phyloP scores from a whole-genome alignment of 257 asterid species.

The Coffea eugenioides region DNA sequence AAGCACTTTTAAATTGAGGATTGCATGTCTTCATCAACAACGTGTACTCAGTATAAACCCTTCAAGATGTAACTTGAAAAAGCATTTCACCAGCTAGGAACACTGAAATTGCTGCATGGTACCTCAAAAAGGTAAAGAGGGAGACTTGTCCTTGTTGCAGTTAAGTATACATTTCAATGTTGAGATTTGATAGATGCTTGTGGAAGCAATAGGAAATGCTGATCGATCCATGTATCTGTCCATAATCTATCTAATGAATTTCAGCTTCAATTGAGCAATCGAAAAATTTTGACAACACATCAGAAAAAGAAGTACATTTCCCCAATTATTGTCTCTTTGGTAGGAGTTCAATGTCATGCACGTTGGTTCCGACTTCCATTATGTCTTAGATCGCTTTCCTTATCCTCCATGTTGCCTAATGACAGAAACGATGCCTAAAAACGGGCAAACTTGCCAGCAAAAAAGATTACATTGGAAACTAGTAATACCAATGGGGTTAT shows the following conservation, averaged over 20 bases:
- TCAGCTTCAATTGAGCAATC: conserved; percentile 14
- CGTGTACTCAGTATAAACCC: neutral
- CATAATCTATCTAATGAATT: neutral
- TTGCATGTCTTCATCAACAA: conserved; percentile 5
- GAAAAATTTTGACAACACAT: neutral
- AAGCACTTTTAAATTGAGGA: neutral
- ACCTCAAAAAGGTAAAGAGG: neutral
- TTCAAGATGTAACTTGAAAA: neutral
- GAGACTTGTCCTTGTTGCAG: conserved; percentile 21
- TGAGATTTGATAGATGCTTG: conserved; percentile 8
- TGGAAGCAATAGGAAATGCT: neutral
- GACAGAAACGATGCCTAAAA: neutral
- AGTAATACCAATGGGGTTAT: neutral
- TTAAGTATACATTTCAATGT: neutral
- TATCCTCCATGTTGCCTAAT: neutral
- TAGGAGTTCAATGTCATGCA: conserved; percentile 8
- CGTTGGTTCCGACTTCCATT: neutral
- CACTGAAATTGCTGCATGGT: neutral
- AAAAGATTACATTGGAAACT: neutral
- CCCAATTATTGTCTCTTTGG: conserved; percentile 11
- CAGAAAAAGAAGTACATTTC: conserved; percentile 8
- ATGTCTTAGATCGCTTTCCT: neutral
- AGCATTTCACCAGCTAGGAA: neutral
- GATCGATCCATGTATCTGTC: neutral
- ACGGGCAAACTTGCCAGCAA: neutral